These are phyloP conservation scores for Striga hermonthica DNA, from an alignment of 305 asterid genomes.

Conservation along the genomic window DNA sequence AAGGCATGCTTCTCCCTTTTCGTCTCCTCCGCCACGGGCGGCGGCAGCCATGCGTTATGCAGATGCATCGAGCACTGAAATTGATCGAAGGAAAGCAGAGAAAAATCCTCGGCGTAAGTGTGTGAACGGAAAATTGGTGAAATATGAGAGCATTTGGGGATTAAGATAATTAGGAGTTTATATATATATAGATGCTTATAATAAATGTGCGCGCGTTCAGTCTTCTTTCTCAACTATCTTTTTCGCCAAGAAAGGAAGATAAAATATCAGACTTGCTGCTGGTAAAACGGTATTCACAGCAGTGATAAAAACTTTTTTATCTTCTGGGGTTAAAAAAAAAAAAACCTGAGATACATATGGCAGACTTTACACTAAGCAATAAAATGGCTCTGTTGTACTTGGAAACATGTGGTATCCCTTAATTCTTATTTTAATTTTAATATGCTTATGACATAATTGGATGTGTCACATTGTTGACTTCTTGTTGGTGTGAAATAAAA, in stretches of 20 bases:
- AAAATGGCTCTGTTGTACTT: slow-evolving; percentile 14
- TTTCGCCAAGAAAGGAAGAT: slow-evolving; percentile 50
- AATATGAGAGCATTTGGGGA: not conserved
- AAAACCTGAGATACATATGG: not conserved
- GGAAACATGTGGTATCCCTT: too few relatives aligned
- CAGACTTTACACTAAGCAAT: not conserved
- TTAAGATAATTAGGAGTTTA: not conserved
- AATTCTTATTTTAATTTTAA: too few relatives aligned
- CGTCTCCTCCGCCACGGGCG: slow-evolving; percentile 92
- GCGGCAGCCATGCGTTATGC: slow-evolving; percentile 96
- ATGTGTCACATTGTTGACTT: too few relatives aligned
- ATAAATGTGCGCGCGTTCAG: not conserved
- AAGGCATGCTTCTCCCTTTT: slow-evolving; percentile 78
- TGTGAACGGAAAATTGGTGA: not conserved
- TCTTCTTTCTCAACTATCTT: slow-evolving; percentile 42
- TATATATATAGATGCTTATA: not conserved
- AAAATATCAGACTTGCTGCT: slow-evolving; percentile 32
- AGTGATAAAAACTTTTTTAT: not conserved
- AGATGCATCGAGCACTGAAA: slow-evolving; percentile 57
- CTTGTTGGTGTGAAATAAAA: too few relatives aligned
- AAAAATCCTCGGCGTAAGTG: not conserved
- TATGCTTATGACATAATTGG: too few relatives aligned
- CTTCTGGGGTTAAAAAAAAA: slow-evolving; percentile 1
- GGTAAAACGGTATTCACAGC: slow-evolving; percentile 38
- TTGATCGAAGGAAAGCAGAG: slow-evolving; percentile 7